Percentiles rank a stretch among this genome's conserved stretches.
These are phyloP conservation scores for Russula compacta DNA, from an alignment of 768 basidiomycete species.

Conservation along the genomic window DNA sequence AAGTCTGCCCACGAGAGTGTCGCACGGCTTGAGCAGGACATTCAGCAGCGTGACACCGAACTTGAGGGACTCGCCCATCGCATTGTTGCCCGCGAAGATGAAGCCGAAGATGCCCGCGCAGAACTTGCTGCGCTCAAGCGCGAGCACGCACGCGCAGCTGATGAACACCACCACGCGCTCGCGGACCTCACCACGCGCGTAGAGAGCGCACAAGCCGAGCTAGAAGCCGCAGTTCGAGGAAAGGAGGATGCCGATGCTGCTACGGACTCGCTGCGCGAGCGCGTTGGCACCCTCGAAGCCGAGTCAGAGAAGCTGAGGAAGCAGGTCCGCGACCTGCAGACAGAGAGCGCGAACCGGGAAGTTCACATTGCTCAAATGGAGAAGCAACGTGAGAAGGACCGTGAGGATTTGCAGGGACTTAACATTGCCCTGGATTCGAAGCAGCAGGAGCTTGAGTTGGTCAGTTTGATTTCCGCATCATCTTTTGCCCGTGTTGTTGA, in stretches of 20 bases:
- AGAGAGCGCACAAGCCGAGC: slow-evolving; percentile 35
- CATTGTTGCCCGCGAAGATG: slow-evolving; percentile 40
- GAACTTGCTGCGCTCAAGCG: slow-evolving; percentile 46
- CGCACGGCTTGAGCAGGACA: slow-evolving; percentile 45
- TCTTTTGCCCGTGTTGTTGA: not conserved
- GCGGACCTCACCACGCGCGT: slow-evolving; percentile 41
- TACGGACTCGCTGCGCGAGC: slow-evolving; percentile 39
- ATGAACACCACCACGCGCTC: slow-evolving; percentile 39
- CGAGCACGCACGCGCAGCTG: slow-evolving; percentile 42
- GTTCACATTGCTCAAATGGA: slow-evolving; percentile 65
- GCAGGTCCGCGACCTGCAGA: slow-evolving; percentile 62
- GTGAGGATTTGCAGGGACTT: slow-evolving; percentile 73
- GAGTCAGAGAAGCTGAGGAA: slow-evolving; percentile 52
- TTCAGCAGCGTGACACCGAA: slow-evolving; percentile 50
- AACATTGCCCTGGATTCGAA: slow-evolving; percentile 91
- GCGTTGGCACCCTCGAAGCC: slow-evolving; percentile 39
- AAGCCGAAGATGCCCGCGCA: slow-evolving; percentile 45
- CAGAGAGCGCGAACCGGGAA: slow-evolving; percentile 79
- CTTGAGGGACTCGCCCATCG: slow-evolving; percentile 39
- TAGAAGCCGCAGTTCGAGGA: slow-evolving; percentile 43
- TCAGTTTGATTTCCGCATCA: slow-evolving; percentile 30
- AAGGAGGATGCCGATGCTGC: slow-evolving; percentile 50
- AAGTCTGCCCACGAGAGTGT: slow-evolving; percentile 46
- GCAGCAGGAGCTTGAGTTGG: slow-evolving; percentile 88
- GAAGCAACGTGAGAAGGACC: slow-evolving; percentile 56